Evolutionary conservation across 2,329 filamentous ascomycete species (phyloP).

Genomic region (Colletotrichum plurivorum): DNA sequence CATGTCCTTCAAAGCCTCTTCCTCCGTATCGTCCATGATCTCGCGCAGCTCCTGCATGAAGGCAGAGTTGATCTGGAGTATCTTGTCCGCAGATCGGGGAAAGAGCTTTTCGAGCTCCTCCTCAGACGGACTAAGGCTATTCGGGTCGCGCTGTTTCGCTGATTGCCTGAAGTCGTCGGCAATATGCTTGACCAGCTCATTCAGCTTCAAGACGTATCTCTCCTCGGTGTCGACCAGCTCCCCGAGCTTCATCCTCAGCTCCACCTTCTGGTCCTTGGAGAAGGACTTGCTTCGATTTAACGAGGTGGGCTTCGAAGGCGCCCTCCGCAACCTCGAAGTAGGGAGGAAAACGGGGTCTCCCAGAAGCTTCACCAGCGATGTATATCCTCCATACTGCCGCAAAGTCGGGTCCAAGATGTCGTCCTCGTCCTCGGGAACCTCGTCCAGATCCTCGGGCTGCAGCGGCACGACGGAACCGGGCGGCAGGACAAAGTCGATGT

Average conservation of each 20-base stretch:
- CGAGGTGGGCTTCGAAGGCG: conserved; percentile 87
- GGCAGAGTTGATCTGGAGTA: conserved; percentile 83
- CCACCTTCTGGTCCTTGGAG: conserved; percentile 84
- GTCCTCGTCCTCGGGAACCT: conserved; percentile 74
- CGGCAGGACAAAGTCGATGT: conserved; percentile 89
- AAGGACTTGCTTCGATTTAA: conserved; percentile 85
- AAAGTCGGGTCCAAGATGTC: conserved; percentile 75
- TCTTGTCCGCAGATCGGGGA: conserved; percentile 83
- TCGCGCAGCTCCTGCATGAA: conserved; percentile 84
- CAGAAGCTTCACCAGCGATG: conserved; percentile 81
- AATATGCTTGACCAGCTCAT: conserved; percentile 85
- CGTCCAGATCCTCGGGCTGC: conserved; percentile 71
- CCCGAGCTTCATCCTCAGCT: conserved; percentile 87
- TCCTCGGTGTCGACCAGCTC: conserved; percentile 95
- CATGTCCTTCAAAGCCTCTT: conserved; percentile 83
- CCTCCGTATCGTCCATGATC: conserved; percentile 86
- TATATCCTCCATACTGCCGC: conserved; percentile 83
- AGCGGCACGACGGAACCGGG: conserved; percentile 80
- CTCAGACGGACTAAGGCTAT: conserved; percentile 79
- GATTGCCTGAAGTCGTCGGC: conserved; percentile 84
- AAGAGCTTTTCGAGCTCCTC: conserved; percentile 84
- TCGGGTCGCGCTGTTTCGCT: conserved; percentile 69
- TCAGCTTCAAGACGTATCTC: conserved; percentile 90
- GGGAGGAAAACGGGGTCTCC: conserved; percentile 90
- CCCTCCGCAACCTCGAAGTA: conserved; percentile 85